Percentiles rank a stretch among this genome's conserved stretches.
Conservation (phyloP, 179 eudicot species). For the Vitellaria paradoxa region DNA sequence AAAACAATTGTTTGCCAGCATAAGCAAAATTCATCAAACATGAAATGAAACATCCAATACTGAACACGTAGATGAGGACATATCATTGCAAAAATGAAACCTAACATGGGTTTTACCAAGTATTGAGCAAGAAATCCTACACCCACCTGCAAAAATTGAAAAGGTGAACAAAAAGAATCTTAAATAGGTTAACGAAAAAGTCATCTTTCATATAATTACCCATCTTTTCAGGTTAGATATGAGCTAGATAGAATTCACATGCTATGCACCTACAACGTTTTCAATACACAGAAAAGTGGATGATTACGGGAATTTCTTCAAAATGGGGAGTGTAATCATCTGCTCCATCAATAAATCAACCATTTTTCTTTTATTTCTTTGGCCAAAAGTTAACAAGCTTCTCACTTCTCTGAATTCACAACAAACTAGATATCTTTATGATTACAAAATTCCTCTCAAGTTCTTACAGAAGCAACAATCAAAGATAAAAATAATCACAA, state of each 20-base stretch:
- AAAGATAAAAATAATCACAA: too few relatives aligned
- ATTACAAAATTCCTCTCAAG: too few relatives aligned
- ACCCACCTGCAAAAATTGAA: constrained; percentile 61
- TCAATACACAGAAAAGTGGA: too few relatives aligned
- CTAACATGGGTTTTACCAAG: constrained; percentile 80
- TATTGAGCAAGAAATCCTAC: constrained; percentile 96
- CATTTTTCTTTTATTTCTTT: too few relatives aligned
- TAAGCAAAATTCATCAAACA: not conserved
- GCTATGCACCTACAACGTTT: too few relatives aligned
- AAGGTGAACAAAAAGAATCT: constrained; percentile 10
- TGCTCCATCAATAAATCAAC: too few relatives aligned
- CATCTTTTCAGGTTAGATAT: constrained; percentile 12
- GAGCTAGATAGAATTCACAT: not conserved
- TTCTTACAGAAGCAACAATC: too few relatives aligned
- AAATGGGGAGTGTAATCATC: too few relatives aligned
- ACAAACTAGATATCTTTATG: too few relatives aligned
- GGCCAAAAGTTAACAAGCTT: too few relatives aligned
- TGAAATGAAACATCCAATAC: not conserved
- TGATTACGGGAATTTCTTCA: too few relatives aligned
- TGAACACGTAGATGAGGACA: constrained; percentile 18
- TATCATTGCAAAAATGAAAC: constrained; percentile 87
- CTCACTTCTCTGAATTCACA: too few relatives aligned
- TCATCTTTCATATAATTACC: not conserved
- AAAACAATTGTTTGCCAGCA: not conserved
- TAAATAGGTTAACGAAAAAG: constrained; percentile 10